Base-by-base conservation (phyloP, 129 eudicot species). In the Flaveria trinervia region DNA sequence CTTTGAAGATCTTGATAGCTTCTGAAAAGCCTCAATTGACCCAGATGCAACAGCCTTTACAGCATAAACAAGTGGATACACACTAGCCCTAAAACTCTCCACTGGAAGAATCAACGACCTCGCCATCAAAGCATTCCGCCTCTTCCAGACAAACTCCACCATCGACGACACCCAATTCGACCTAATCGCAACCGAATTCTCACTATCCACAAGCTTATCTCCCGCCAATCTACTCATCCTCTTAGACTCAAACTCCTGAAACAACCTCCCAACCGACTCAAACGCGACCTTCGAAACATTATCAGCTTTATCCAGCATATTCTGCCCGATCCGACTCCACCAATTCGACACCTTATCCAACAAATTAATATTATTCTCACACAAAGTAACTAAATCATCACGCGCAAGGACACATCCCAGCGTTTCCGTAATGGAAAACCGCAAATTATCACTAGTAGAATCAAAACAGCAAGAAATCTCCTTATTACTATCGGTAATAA, bases 31-130 rank as follows among this genome's bases (percentile, higher is more conserved):
- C 78, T 89, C 89, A 10, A 89, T 61, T 9, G 98, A 89, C 14
- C 96, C 98, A 4, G 98, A 94, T n/a, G 97, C 98, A 65, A 91
- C 93, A 1, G 93, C 90, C 81, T 94, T 94, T 1, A 89, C 97
- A 1, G 90, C 97, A 84, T 94, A 94, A 60, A 94, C 98, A 51
- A 94, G 80, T 2, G 98, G 98, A 82, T 80, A 89, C 44, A 94
- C 92, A 2, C 90, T 87, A 0, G 93, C 91, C 69, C 97, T 83
- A 67, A 94, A 94, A 77, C 88, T 94, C 89, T 94, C 98, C 9
- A 91, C 88, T 0, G 98, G 98, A 28, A 94, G 88, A 69, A 91
- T 73, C 43, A 91, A 74, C 2, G 98, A 81, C 60, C 98, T 83
- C 0, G 92, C 83, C 98, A 91, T 94, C 54, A 94, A 73, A 0